Evolutionary conservation across 805 yeast genomes (phyloP).

Genomic region (Monosporozyma aerobia): DNA sequence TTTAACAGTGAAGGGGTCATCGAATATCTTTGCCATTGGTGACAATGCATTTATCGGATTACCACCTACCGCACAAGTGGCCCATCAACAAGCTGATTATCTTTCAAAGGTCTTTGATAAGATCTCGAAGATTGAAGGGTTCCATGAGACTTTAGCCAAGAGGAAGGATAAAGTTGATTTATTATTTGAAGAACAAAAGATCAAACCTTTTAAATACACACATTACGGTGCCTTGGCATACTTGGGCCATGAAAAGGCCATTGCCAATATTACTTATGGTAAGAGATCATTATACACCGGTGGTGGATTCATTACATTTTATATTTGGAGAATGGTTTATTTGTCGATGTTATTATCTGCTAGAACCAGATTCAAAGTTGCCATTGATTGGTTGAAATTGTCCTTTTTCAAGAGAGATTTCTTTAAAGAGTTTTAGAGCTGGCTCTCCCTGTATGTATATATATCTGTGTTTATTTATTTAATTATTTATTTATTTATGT

Average conservation of each 20-base stretch:
- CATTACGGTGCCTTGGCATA: constrained; percentile 92
- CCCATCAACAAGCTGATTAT: constrained; percentile 84
- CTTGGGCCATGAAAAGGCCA: constrained; percentile 87
- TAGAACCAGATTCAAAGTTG: constrained; percentile 77
- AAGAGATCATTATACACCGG: constrained; percentile 74
- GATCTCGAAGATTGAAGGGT: constrained; percentile 32
- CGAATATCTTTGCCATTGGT: constrained; percentile 80
- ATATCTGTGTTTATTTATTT: constrained; percentile 1
- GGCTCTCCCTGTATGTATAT: neutral
- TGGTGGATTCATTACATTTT: constrained; percentile 81
- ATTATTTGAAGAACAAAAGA: constrained; percentile 38
- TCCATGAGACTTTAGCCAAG: constrained; percentile 31
- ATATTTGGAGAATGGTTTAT: constrained; percentile 90
- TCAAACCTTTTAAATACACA: constrained; percentile 64
- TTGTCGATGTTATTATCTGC: constrained; percentile 81
- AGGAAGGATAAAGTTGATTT: constrained; percentile 35
- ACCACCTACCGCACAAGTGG: constrained; percentile 97
- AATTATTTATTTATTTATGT: neutral
- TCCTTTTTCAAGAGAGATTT: constrained; percentile 87
- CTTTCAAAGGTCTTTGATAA: constrained; percentile 65
- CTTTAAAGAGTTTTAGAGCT: constrained; percentile 58
- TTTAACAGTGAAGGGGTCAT: constrained; percentile 72
- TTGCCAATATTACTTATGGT: constrained; percentile 79
- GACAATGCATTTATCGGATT: constrained; percentile 83
- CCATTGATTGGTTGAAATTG: constrained; percentile 83